phyloP scores from a whole-genome alignment of 768 basidiomycete genomes.

The Mrakia frigida region DNA sequence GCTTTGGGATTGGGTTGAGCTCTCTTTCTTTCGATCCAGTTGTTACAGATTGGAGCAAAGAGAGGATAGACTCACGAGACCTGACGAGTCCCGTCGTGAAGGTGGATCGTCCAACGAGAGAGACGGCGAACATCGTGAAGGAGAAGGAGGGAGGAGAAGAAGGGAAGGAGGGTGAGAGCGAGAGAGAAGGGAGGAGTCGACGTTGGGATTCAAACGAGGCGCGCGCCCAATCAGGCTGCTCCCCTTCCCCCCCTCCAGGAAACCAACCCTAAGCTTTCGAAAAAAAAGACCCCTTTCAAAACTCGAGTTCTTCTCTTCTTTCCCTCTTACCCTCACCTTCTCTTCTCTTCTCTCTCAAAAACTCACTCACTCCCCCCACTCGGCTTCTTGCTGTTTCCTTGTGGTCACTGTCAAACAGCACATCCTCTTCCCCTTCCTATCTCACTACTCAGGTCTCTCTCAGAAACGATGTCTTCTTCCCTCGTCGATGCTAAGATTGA shows the following conservation, averaged over 20 bases:
- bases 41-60: not conserved
- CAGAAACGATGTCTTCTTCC: not conserved
- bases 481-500: not conserved
- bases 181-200: not conserved
- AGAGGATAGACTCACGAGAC: constrained; percentile 8
- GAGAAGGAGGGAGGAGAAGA: not conserved
- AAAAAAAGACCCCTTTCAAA: no score
- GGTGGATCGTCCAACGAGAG: constrained; percentile 31
- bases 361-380: constrained; percentile 1
- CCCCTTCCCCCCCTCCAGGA: not conserved
- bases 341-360: not conserved
- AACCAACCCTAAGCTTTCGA: not conserved
- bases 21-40: not conserved
- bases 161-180: not conserved
- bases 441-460: no score
- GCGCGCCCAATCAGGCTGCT: not conserved
- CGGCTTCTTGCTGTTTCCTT: constrained; percentile 22
- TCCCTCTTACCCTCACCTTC: not conserved
- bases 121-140: constrained; percentile 28
- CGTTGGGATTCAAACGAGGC: not conserved
- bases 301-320: not conserved
- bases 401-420: constrained; percentile 10
- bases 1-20: not conserved
- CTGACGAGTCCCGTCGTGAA: constrained; percentile 8
- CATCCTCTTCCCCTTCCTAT: not conserved